A percentile compares a stretch with the other conserved stretches of the same genome.
Evolutionary conservation across 1,284 basidiomycete species (phyloP).

Genomic region (Mycosarcoma maydis): DNA sequence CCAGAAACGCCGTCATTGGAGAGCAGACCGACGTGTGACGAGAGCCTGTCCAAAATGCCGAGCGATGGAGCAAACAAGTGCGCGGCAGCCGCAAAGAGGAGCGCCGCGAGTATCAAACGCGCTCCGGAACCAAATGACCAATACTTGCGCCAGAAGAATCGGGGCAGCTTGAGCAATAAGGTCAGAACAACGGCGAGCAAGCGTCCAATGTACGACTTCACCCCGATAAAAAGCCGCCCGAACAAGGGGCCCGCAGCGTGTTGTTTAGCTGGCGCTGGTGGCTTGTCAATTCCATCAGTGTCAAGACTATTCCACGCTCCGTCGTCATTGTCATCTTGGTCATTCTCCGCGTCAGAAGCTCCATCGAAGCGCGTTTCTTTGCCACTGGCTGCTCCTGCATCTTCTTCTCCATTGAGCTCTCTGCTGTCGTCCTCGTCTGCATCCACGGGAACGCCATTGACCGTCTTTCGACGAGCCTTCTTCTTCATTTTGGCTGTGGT

Average conservation of each 20-base stretch:
- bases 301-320: too few species aligned
- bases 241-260: background rate
- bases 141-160: background rate
- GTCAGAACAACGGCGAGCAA: background rate
- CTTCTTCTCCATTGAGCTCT: slow-evolving; percentile 12
- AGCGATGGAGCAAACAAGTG: background rate
- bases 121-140: background rate
- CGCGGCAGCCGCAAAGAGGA: background rate
- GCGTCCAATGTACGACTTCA: background rate
- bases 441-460: slow-evolving; percentile 1
- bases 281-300: background rate
- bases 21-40: background rate
- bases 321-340: background rate
- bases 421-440: slow-evolving; percentile 14
- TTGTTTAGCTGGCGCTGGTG: background rate
- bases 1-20: slow-evolving; percentile 13
- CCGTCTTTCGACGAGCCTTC: slow-evolving; percentile 13
- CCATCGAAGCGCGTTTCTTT: slow-evolving; percentile 43
- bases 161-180: slow-evolving; percentile 1
- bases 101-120: background rate
- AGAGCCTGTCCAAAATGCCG: background rate
- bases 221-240: too few species aligned
- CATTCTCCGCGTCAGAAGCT: slow-evolving; percentile 3
- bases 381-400: slow-evolving; percentile 32
- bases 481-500: slow-evolving; percentile 6